phyloP scores from a whole-genome alignment of 139 green algal species.

The Chlorella vulgaris region DNA sequence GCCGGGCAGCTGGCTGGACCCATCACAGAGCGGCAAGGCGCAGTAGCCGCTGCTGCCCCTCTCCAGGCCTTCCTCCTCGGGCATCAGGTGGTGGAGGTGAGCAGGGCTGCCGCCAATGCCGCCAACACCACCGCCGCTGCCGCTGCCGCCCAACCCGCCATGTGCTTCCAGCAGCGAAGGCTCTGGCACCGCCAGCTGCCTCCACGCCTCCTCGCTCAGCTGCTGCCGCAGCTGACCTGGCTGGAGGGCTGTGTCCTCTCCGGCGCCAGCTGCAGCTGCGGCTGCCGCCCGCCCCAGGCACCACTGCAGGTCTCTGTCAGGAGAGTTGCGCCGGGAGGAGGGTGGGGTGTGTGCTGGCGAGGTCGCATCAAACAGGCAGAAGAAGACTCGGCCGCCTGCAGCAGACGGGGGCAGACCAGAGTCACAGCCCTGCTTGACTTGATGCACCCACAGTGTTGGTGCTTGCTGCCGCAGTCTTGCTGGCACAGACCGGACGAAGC shows the following conservation, averaged over 20 bases:
- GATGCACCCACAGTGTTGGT: background rate
- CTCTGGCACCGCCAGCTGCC: too few species aligned
- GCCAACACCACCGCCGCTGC: too few species aligned
- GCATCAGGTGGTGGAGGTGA: background rate
- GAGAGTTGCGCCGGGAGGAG: slow-evolving; percentile 17
- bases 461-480: background rate
- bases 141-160: too few species aligned
- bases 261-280: background rate
- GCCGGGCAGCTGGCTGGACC: too few species aligned
- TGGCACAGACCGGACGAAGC: background rate
- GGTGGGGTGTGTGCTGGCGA: background rate
- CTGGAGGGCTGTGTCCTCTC: too few species aligned
- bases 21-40: too few species aligned
- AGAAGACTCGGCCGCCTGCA: slow-evolving; percentile 73
- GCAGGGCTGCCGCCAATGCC: background rate
- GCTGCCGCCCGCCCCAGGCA: background rate
- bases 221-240: background rate
- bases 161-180: too few species aligned
- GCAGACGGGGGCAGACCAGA: background rate
- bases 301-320: background rate
- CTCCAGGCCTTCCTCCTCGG: too few species aligned
- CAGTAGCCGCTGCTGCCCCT: too few species aligned
- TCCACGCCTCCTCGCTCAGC: background rate
- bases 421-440: too few species aligned
- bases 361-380: slow-evolving; percentile 69